phyloP scores from a whole-genome alignment of 768 basidiomycete genomes.

The Panellus pusillus region DNA sequence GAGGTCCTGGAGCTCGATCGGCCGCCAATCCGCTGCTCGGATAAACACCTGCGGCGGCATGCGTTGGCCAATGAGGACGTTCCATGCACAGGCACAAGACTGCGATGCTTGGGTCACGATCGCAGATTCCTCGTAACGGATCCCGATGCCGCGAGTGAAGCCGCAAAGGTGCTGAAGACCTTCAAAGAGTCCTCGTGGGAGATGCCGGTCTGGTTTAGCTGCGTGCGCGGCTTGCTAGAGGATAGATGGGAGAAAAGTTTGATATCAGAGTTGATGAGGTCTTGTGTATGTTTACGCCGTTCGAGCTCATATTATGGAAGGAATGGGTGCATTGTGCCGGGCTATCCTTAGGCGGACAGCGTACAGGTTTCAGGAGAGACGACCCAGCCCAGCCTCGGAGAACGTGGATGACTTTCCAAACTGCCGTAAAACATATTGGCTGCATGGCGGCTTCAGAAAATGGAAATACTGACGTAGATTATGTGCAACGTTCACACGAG shows the following conservation, averaged over 20 bases:
- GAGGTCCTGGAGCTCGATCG: slow-evolving; percentile 54
- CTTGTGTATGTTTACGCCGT: slow-evolving; percentile 65
- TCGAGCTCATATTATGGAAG: slow-evolving; percentile 64
- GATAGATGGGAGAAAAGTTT: slow-evolving; percentile 65
- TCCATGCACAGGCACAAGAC: slow-evolving; percentile 37
- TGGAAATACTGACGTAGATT: slow-evolving; percentile 50
- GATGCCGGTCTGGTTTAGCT: slow-evolving; percentile 46
- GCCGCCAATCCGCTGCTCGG: slow-evolving; percentile 50
- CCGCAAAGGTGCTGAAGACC: slow-evolving; percentile 54
- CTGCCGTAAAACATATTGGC: slow-evolving; percentile 24
- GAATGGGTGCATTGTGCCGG: neutral
- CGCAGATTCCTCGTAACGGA: slow-evolving; percentile 49
- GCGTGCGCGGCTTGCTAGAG: slow-evolving; percentile 62
- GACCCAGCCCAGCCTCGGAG: slow-evolving; percentile 53
- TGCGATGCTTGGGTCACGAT: slow-evolving; percentile 43
- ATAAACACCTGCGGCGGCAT: slow-evolving; percentile 50
- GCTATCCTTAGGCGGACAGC: slow-evolving; percentile 13
- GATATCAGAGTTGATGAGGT: slow-evolving; percentile 72
- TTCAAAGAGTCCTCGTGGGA: slow-evolving; percentile 52
- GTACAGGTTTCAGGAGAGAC: slow-evolving; percentile 51
- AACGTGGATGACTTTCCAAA: slow-evolving; percentile 63
- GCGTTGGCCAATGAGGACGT: slow-evolving; percentile 52
- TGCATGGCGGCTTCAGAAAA: neutral
- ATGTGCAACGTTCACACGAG: slow-evolving; percentile 73
- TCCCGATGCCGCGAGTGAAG: slow-evolving; percentile 55